Evolutionary conservation across 2,329 filamentous ascomycete species (phyloP), one percentile per base, ranked within the genome.

Genomic region (Phyllosticta capitalensis): DNA sequence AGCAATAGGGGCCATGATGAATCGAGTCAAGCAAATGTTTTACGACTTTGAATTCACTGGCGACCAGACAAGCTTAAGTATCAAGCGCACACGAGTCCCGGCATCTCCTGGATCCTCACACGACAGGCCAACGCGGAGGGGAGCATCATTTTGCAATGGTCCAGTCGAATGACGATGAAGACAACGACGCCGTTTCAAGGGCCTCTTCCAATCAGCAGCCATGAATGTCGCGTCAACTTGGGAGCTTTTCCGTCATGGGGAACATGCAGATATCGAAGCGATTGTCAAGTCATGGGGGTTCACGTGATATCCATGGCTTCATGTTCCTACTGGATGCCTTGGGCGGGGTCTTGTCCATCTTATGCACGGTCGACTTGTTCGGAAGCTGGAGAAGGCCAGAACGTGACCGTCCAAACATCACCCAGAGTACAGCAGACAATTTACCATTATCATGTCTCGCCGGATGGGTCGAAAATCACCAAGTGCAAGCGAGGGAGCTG

Each of bases 1-100:
- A 19, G 58, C 58, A 45, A 56, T 54, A 3, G 58, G 58, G 22
- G 58, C 58, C 58, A 60, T 60, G 10, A 20, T 21, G 53, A 52
- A 28, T 52, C 21, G 49, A 54, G 28, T 49, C 49, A 56, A 56
- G 19, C 48, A 50, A 20, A 3, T 20, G 19, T 54, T 19, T 26
- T 59, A 9, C 10, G 20, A 9, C 10, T 12, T 24, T 5, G 12
- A 20, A 10, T 5, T 24, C 33, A 54, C 33, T 33, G 52, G 56
- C n/a, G 10, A n/a, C 38, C 14, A 26, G 22, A 4, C 51, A 26
- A 54, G 33, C 21, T 59, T 59, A 59, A 54, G 56, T 59, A 54
- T 50, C 38, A n/a, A n/a, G 17, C 5, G 5, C 14, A n/a, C 33
- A 45, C 33, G 33, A 45, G 33, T 45, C 12, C 33, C 33, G 12